Conservation (phyloP, 345 rosid genomes). For the Stellera chamaejasme region DNA sequence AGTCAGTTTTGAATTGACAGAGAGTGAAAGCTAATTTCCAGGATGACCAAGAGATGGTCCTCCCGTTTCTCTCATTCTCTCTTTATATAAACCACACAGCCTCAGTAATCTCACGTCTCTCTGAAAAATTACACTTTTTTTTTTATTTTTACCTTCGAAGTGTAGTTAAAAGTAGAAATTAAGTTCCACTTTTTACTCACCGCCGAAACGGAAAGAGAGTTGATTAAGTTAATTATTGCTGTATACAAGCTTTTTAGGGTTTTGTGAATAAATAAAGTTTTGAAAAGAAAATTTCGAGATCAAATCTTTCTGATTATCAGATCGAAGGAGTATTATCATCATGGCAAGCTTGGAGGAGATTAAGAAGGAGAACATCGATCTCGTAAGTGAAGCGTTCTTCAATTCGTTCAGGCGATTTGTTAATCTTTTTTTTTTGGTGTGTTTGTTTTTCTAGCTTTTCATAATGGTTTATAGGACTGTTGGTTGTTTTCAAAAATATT, state of each 20-base stretch:
- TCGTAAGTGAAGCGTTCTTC: constrained; percentile 24
- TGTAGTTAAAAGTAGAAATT: background rate
- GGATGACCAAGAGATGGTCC: constrained; percentile 5
- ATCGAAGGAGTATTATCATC: constrained; percentile 14
- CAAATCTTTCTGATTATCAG: background rate
- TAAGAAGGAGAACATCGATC: constrained; percentile 61
- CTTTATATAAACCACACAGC: background rate
- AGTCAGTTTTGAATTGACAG: background rate
- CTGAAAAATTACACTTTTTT: background rate
- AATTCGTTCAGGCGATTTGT: background rate
- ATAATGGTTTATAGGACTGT: background rate
- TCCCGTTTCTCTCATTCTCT: constrained; percentile 1
- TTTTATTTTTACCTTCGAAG: background rate
- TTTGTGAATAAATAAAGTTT: background rate
- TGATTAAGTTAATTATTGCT: background rate
- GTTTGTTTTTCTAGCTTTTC: background rate
- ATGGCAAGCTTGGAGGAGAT: constrained; percentile 49
- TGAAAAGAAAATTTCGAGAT: background rate
- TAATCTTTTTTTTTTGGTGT: background rate
- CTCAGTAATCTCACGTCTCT: background rate
- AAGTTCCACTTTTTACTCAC: background rate
- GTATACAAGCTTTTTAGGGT: background rate
- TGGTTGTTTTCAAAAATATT: too few species aligned
- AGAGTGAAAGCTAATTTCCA: constrained; percentile 4
- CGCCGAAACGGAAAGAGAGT: background rate